Conservation (phyloP, 371 early-diverging fungal species). For the Mucor racemosus region DNA sequence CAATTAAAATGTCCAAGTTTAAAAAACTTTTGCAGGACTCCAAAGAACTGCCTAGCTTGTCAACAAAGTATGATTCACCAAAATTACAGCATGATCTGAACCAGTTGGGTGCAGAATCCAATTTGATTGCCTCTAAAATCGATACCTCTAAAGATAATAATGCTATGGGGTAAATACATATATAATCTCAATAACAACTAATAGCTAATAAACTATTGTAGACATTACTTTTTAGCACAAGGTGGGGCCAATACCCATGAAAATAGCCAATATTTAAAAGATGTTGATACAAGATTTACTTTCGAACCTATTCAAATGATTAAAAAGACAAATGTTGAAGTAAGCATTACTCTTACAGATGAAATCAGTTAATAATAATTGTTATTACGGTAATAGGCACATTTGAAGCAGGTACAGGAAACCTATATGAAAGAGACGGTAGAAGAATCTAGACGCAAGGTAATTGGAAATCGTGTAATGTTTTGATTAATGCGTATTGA, state of each 20-base stretch:
- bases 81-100: not conserved
- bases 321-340: slow-evolving; percentile 82
- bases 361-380: too few species aligned
- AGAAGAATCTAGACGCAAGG: slow-evolving; percentile 65
- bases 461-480: too few species aligned
- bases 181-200: too few species aligned
- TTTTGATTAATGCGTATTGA: too few species aligned
- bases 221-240: slow-evolving; percentile 72
- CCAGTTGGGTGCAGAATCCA: not conserved
- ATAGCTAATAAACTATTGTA: too few species aligned
- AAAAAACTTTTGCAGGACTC: not conserved
- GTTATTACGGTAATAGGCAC: slow-evolving; percentile 52
- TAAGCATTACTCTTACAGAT: too few species aligned
- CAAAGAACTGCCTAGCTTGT: not conserved
- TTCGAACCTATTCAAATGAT: slow-evolving; percentile 70
- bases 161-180: not conserved
- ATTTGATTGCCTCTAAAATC: not conserved
- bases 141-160: not conserved
- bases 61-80: not conserved
- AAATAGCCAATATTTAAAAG: slow-evolving; percentile 57
- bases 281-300: slow-evolving; percentile 66
- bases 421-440: slow-evolving; percentile 71
- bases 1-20: not conserved
- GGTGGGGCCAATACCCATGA: slow-evolving; percentile 77
- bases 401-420: slow-evolving; percentile 73